A percentile compares a stretch with the other conserved stretches of the same genome.
Conservation (phyloP, 768 basidiomycete genomes). For the Botryobasidium botryosum region DNA sequence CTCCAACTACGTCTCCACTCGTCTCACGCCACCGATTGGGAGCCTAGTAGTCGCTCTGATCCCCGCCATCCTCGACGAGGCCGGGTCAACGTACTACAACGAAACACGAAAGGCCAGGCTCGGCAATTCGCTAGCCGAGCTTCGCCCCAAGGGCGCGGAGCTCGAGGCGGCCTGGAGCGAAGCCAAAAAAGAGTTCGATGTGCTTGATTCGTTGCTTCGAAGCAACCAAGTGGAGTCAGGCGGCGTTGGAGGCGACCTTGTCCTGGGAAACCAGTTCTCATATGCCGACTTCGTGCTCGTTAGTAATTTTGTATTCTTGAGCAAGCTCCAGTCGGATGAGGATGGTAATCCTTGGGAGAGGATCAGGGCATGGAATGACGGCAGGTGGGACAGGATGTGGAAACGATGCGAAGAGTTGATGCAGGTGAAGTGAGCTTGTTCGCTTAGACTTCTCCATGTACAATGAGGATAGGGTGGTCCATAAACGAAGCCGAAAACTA, state of each 20-base stretch:
- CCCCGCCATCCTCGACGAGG: neutral
- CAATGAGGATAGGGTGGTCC: too few relatives aligned
- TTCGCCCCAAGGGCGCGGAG: conserved; percentile 2
- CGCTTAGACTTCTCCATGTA: too few relatives aligned
- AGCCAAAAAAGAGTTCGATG: conserved; percentile 1
- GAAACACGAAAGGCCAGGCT: neutral
- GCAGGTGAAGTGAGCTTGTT: too few relatives aligned
- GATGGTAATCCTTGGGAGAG: neutral
- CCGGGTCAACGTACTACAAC: neutral
- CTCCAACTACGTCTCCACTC: neutral
- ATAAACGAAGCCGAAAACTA: too few relatives aligned
- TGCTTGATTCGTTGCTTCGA: neutral
- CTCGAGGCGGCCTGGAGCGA: neutral
- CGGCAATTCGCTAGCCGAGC: neutral
- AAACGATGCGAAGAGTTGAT: neutral
- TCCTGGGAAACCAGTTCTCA: too few relatives aligned
- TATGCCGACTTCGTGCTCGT: conserved; percentile 1
- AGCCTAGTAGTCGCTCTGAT: conserved; percentile 1
- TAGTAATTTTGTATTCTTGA: neutral
- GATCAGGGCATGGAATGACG: neutral
- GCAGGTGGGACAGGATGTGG: conserved; percentile 1
- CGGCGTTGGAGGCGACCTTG: conserved; percentile 2
- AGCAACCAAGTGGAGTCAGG: conserved; percentile 2
- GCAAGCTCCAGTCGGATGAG: neutral
- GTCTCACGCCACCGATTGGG: neutral